Base-by-base conservation (phyloP, 371 early-diverging fungal genomes). In the Blakeslea trispora region DNA sequence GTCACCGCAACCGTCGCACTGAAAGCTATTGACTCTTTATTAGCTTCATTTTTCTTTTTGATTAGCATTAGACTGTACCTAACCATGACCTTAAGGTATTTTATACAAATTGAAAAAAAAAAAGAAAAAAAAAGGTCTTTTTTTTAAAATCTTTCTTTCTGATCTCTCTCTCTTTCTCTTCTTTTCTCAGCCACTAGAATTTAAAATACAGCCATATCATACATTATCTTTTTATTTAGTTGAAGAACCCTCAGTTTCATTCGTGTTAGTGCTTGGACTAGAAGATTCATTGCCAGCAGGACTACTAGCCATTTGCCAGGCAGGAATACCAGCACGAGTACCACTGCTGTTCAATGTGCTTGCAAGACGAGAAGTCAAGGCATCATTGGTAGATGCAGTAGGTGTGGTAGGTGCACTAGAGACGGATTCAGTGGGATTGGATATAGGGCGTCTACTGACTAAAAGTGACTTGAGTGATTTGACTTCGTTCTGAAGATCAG, bases 401-500 rank as follows among this genome's bases (percentile, higher is more conserved):
- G 51, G 49, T 11, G 72, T 50, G 10, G 49, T 51, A 23, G 57
- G 62, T 45, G 74, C 50, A 44, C 62, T 71, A 17, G 77, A 64
- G 34, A 46, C 66, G 44, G 59, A 65, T 21, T 77, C 77, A 48
- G 66, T 40, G 21, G 60, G 45, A 19, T 54, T 61, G 8, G 69
- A 48, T 31, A 55, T 40, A 45, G 72, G 59, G 40, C 92, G 87
- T 34, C 93, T 86, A 63, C 86, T 95, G 53, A 92, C 65, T 47
- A 97, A 65, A 53, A 97, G 79, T 55, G 87, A 89, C 66, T 95
- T 93, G 44, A 97, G 81, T 13, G 91, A 91, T 65, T 93, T 94
- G 74, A 97, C 83, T 70, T 97, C 98, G 18, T 82, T 80, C 73
- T 97, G 96, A 18, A 97, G 78, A 40, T 96, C 95, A n/a, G 75